Evolutionary conservation across 257 asterid species (phyloP).

Genomic region (Oldenlandia corymbosa): DNA sequence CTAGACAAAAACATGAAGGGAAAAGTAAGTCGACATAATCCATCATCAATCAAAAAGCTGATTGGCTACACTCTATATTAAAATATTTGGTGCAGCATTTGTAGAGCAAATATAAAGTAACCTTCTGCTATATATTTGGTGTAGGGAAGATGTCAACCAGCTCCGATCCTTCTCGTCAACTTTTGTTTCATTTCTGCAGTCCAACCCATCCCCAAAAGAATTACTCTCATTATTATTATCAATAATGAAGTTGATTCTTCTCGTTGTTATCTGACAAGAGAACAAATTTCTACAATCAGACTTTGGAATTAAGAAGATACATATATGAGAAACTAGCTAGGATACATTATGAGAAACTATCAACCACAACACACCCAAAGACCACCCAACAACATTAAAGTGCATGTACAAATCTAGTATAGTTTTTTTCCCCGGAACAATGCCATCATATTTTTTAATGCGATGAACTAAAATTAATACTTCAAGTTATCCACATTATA

Average conservation of each 20-base stretch:
- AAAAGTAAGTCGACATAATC: background rate
- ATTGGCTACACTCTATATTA: background rate
- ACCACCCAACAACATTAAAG: background rate
- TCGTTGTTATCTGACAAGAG: slow-evolving; percentile 77
- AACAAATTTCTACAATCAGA: slow-evolving; percentile 11
- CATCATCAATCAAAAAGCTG: background rate
- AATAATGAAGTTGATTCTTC: slow-evolving; percentile 83
- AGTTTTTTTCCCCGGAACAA: background rate
- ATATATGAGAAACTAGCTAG: too few species aligned
- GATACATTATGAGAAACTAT: background rate
- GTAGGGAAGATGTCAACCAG: slow-evolving; percentile 91
- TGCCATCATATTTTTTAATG: background rate
- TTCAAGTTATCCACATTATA: background rate
- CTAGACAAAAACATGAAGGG: background rate
- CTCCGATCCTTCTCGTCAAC: slow-evolving; percentile 83
- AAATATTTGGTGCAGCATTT: slow-evolving; percentile 15
- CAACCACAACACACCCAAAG: background rate
- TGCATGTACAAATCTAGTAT: background rate
- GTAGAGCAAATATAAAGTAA: slow-evolving; percentile 26
- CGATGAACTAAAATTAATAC: background rate
- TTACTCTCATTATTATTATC: slow-evolving; percentile 51
- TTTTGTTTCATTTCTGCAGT: slow-evolving; percentile 38
- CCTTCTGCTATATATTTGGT: slow-evolving; percentile 99
- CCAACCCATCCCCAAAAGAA: slow-evolving; percentile 42
- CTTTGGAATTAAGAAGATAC: background rate